Evolutionary conservation across 192 early-diverging fungal species (phyloP), one percentile per base, ranked within the genome.

Genomic region (Coemansia sp.): DNA sequence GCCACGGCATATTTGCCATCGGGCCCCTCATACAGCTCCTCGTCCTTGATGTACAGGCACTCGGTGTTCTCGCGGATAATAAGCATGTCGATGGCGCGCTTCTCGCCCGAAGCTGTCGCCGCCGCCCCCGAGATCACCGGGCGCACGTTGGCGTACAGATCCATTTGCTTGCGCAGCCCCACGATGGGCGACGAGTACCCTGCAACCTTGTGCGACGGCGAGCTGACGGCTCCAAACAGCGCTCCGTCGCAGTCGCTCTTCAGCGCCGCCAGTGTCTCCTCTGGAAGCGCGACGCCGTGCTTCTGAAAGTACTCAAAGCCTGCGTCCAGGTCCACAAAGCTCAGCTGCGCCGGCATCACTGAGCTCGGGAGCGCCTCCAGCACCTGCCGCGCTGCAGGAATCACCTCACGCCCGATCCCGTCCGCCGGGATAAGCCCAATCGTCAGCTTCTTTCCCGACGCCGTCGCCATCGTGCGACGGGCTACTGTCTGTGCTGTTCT

Each of bases 121-220:
- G 69, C 69, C 8, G 84, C 77, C 16, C 86, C 88, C 10, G 93
- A 90, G 23, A 85, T 83, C 3, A 97, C 94, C 10, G 97, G 97
- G 24, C 97, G 88, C 24, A 98, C 92, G 58, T 98, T 98, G 49
- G 95, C 97, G 58, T 98, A 98, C 60, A 96, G 83, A 69, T 98
- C 94, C 62, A 98, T 77, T 67, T 91, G 81, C 81, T 97, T 98
- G 61, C 97, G 84, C 58, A 98, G 82, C 9, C 91, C 95, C 31
- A 98, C 97, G 56, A 98, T 98, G 21, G 97, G 97, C 6, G 94
- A 96, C 29, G 94, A 95, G 79, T 98, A 98, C 35, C 97, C 97
- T 4, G 89, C 94, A 19, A 97, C 97, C 81, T 92, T 96, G 84
- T 96, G 95, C 19, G 94, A 95, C 27, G 97, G 97, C 50, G 96